phyloP scores from a whole-genome alignment of 2,329 filamentous ascomycete species.

The Aspergillus pseudoglaucus region DNA sequence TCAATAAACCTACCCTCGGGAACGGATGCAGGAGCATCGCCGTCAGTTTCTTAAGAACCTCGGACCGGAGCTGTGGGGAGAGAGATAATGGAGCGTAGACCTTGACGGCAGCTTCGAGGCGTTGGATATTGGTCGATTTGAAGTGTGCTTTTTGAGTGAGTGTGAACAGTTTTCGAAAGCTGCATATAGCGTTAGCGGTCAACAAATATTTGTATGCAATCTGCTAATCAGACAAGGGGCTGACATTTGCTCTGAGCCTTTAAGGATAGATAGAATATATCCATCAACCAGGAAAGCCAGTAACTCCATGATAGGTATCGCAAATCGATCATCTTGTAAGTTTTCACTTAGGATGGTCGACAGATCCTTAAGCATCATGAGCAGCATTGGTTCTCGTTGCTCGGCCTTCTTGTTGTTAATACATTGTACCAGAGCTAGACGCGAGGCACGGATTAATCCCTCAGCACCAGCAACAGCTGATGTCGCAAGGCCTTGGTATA shows the following conservation, averaged over 20 bases:
- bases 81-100: constrained; percentile 66
- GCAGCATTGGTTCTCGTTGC: constrained; percentile 34
- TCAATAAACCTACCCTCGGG: constrained; percentile 56
- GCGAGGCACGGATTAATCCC: constrained; percentile 36
- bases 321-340: constrained; percentile 59
- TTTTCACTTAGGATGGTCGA: constrained; percentile 48
- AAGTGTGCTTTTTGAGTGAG: constrained; percentile 72
- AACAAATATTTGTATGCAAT: neutral
- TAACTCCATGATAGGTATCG: constrained; percentile 71
- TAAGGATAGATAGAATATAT: constrained; percentile 31
- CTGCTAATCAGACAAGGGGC: constrained; percentile 3
- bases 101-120: constrained; percentile 71
- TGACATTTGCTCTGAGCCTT: constrained; percentile 39
- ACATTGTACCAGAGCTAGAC: constrained; percentile 35
- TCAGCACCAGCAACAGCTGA: constrained; percentile 41
- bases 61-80: constrained; percentile 45
- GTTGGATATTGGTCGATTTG: constrained; percentile 74
- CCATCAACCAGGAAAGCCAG: constrained; percentile 69
- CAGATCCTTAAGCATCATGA: constrained; percentile 47
- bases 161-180: constrained; percentile 58
- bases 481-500: constrained; percentile 39
- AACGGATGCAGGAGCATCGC: constrained; percentile 75
- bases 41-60: constrained; percentile 62
- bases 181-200: constrained; percentile 12
- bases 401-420: constrained; percentile 18